Evolutionary conservation across 225 moss, liverwort and hornwort species (phyloP).

Genomic region (Lunularia cruciata): DNA sequence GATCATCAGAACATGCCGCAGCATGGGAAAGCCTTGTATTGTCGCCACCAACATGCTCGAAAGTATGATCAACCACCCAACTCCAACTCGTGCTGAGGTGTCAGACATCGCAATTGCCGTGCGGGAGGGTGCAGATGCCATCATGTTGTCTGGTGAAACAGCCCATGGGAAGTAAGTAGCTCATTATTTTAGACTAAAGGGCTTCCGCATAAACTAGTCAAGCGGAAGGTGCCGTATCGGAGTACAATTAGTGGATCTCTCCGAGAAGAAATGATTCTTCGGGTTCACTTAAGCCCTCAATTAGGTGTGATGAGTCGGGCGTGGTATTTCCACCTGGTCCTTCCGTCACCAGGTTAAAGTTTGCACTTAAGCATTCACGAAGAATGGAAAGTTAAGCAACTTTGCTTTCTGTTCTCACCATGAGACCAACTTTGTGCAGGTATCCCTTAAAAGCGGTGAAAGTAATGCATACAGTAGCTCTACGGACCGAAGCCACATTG

Average conservation of each 20-base stretch:
- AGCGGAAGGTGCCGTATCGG: no score
- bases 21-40: conserved; percentile 93
- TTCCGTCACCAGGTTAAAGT: no score
- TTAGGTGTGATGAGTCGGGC: no score
- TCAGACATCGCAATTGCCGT: conserved; percentile 95
- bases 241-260: no score
- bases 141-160: conserved; percentile 98
- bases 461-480: conserved; percentile 98
- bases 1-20: conserved; percentile 81
- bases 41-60: conserved; percentile 96
- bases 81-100: conserved; percentile 95
- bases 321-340: no score
- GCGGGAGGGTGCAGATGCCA: conserved; percentile 83
- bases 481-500: conserved; percentile 97
- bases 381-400: no score
- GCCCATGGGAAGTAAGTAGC: conserved; percentile 96
- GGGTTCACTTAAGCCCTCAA: no score
- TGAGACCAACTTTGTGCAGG: conserved; percentile 42
- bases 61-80: conserved; percentile 97
- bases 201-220: no score
- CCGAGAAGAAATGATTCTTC: no score
- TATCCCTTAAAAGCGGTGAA: conserved; percentile 96
- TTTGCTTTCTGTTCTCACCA: no score
- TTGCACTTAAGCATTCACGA: no score
- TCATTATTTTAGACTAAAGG: no score